These are phyloP conservation scores for Trichophyton schoenleinii DNA, from an alignment of 2,329 filamentous ascomycete species.

Conservation along the genomic window DNA sequence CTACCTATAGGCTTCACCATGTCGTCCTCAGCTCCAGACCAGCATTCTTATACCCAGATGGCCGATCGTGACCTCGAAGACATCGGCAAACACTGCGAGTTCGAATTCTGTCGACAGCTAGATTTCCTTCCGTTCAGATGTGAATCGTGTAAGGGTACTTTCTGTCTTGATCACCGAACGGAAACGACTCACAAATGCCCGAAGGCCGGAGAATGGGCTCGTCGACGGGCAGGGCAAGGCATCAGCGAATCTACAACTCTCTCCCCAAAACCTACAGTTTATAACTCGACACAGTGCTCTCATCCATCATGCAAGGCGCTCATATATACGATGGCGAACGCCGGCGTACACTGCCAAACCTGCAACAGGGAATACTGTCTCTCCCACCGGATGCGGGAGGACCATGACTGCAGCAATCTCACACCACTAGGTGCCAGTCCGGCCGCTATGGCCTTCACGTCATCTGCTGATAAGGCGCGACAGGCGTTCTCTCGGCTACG, in stretches of 20 bases:
- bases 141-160: slow-evolving; percentile 72
- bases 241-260: slow-evolving; percentile 18
- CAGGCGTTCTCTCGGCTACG: slow-evolving; percentile 65
- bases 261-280: slow-evolving; percentile 40
- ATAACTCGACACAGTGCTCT: slow-evolving; percentile 42
- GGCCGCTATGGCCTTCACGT: slow-evolving; percentile 13
- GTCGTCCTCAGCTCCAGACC: slow-evolving; percentile 5
- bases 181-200: slow-evolving; percentile 65
- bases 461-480: slow-evolving; percentile 50
- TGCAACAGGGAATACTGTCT: slow-evolving; percentile 42
- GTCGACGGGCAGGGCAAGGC: slow-evolving; percentile 30
- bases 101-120: slow-evolving; percentile 81
- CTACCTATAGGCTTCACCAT: not conserved
- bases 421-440: slow-evolving; percentile 44
- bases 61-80: slow-evolving; percentile 62
- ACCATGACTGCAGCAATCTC: slow-evolving; percentile 73
- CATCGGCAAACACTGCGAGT: slow-evolving; percentile 83
- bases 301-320: slow-evolving; percentile 40
- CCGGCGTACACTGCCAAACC: slow-evolving; percentile 38
- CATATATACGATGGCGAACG: slow-evolving; percentile 39
- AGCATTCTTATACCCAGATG: slow-evolving; percentile 26
- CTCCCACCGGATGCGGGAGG: slow-evolving; percentile 42
- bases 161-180: slow-evolving; percentile 85
- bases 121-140: slow-evolving; percentile 94
- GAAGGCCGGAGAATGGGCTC: slow-evolving; percentile 48